Evolutionary conservation across 768 basidiomycete genomes (phyloP).

Genomic region (button mushroom (Agaricus bisporus)): DNA sequence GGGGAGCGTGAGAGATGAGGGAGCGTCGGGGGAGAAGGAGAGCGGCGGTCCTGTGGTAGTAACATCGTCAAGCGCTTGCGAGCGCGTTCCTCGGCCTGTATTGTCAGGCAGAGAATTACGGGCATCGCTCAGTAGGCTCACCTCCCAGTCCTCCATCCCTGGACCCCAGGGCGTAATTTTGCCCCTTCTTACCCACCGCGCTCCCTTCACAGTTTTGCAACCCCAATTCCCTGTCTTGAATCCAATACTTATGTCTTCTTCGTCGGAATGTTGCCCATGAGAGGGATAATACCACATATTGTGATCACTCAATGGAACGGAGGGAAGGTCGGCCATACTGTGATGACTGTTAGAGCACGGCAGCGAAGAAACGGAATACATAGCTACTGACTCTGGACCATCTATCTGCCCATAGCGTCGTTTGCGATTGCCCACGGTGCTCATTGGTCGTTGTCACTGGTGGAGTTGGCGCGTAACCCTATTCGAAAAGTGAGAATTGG

Average conservation of each 20-base stretch:
- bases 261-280: constrained; percentile 65
- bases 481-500: not conserved
- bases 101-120: constrained; percentile 5
- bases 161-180: constrained; percentile 85
- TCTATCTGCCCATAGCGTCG: constrained; percentile 4
- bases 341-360: not conserved
- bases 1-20: constrained; percentile 72
- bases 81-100: constrained; percentile 75
- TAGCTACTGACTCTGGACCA: constrained; percentile 4
- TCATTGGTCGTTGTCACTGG: not conserved
- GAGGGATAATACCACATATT: constrained; percentile 84
- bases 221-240: constrained; percentile 77
- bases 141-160: constrained; percentile 83
- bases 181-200: constrained; percentile 76
- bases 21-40: constrained; percentile 65
- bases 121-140: constrained; percentile 23
- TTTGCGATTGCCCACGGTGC: constrained; percentile 2
- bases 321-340: constrained; percentile 8
- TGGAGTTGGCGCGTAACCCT: not conserved
- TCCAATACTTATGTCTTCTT: constrained; percentile 42
- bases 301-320: constrained; percentile 53
- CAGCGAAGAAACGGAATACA: constrained; percentile 5
- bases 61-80: constrained; percentile 72
- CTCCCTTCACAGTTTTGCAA: constrained; percentile 65
- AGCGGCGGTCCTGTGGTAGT: constrained; percentile 54